These are phyloP conservation scores for Ustilago shanxiensis DNA, from an alignment of 1,284 basidiomycete genomes.

Conservation along the genomic window DNA sequence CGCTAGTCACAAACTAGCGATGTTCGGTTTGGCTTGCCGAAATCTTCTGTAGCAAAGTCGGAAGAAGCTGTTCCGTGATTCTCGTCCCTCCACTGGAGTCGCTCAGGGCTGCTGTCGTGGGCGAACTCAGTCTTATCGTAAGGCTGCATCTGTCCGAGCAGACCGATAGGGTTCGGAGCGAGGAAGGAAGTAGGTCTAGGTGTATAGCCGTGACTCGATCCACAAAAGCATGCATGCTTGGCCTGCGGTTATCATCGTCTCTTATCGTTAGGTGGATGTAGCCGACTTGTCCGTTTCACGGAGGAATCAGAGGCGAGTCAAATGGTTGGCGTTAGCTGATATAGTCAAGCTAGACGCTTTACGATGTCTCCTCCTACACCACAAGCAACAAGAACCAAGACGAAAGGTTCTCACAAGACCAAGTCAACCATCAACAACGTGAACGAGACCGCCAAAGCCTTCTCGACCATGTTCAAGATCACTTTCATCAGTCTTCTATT, in stretches of 20 bases:
- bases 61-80: neutral
- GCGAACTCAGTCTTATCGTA: neutral
- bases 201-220: neutral
- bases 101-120: neutral
- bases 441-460: neutral
- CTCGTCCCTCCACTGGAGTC: neutral
- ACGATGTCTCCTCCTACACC: neutral
- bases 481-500: constrained; percentile 16
- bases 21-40: neutral
- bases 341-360: neutral
- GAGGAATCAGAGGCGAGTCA: no score
- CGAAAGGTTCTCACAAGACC: neutral
- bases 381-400: neutral
- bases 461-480: constrained; percentile 14
- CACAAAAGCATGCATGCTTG: neutral
- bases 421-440: neutral
- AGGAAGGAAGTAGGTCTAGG: neutral
- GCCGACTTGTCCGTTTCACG: neutral
- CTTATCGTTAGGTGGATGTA: neutral
- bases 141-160: neutral
- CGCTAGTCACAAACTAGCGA: neutral
- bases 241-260: neutral
- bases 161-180: neutral
- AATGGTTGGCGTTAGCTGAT: neutral
- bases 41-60: neutral